phyloP scores from a whole-genome alignment of 345 rosid species.

The Aegle marmelos region DNA sequence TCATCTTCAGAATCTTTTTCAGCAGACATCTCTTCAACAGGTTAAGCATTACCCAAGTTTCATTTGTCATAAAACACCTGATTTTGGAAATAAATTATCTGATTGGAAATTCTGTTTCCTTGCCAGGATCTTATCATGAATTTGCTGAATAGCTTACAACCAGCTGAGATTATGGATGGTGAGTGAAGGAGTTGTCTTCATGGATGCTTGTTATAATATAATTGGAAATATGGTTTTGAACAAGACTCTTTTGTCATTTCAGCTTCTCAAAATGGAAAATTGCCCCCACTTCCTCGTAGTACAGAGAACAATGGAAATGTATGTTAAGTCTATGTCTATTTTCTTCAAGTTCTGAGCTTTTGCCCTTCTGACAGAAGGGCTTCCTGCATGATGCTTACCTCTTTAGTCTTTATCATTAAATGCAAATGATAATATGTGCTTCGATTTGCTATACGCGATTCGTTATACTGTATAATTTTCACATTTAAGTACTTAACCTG shows the following conservation, averaged over 20 bases:
- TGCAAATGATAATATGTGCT: neutral
- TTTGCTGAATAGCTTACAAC: slow-evolving; percentile 69
- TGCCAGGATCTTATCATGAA: slow-evolving; percentile 72
- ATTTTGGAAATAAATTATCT: slow-evolving; percentile 1
- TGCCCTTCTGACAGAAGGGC: slow-evolving; percentile 1
- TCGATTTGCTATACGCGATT: neutral
- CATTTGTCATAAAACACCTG: neutral
- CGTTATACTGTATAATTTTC: neutral
- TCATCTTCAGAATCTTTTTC: slow-evolving; percentile 85
- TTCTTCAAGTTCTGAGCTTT: neutral
- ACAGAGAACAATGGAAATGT: slow-evolving; percentile 77
- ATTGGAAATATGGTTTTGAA: slow-evolving; percentile 2
- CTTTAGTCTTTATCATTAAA: neutral
- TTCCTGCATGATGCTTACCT: neutral
- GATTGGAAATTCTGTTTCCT: slow-evolving; percentile 20
- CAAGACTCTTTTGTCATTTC: slow-evolving; percentile 23
- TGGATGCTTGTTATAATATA: slow-evolving; percentile 4
- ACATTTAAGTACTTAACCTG: neutral
- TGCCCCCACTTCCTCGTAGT: slow-evolving; percentile 67
- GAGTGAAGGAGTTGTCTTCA: slow-evolving; percentile 25
- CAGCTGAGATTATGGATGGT: slow-evolving; percentile 68
- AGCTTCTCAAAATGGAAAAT: slow-evolving; percentile 81
- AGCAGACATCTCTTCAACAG: slow-evolving; percentile 90
- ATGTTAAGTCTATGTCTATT: slow-evolving; percentile 22
- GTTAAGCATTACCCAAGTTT: slow-evolving; percentile 28